These are phyloP conservation scores for Astrothelium macrocarpum DNA, from an alignment of 495 filamentous ascomycete genomes.

Conservation along the genomic window DNA sequence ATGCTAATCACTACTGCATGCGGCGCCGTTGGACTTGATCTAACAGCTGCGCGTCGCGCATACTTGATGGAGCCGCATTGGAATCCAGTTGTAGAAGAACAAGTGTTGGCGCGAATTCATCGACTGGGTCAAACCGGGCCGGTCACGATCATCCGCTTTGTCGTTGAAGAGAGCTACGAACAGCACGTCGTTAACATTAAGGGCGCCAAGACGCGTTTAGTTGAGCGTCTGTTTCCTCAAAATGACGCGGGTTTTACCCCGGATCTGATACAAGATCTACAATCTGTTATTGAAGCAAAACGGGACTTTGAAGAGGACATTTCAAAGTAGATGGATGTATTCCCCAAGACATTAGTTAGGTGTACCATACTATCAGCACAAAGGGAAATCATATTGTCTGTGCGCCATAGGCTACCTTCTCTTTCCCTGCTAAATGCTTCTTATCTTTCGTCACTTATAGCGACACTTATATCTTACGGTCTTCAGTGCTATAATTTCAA, in stretches of 20 bases:
- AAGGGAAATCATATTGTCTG: too few species aligned
- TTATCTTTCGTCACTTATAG: too few species aligned
- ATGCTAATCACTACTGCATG: constrained; percentile 18
- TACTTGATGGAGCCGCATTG: constrained; percentile 32
- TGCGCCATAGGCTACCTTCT: too few species aligned
- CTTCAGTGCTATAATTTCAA: too few species aligned
- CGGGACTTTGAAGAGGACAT: too few species aligned
- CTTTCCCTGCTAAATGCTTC: too few species aligned
- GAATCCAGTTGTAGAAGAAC: constrained; percentile 38
- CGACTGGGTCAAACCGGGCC: constrained; percentile 33
- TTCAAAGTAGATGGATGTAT: too few species aligned
- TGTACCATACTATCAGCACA: too few species aligned
- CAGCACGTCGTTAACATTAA: not conserved
- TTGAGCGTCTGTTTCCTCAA: not conserved
- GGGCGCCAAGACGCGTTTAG: not conserved
- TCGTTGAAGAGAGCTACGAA: constrained; percentile 12
- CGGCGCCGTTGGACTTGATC: constrained; percentile 11
- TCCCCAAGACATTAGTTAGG: too few species aligned
- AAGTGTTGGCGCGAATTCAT: constrained; percentile 34
- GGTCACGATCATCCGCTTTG: constrained; percentile 33
- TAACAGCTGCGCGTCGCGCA: constrained; percentile 33
- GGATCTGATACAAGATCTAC: not conserved
- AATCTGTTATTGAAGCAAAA: not conserved
- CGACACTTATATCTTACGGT: too few species aligned
- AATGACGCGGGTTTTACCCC: not conserved